A percentile compares a stretch with the other conserved stretches of the same genome.
phyloP scores from a whole-genome alignment of 768 basidiomycete species.

The Suillus paluster region DNA sequence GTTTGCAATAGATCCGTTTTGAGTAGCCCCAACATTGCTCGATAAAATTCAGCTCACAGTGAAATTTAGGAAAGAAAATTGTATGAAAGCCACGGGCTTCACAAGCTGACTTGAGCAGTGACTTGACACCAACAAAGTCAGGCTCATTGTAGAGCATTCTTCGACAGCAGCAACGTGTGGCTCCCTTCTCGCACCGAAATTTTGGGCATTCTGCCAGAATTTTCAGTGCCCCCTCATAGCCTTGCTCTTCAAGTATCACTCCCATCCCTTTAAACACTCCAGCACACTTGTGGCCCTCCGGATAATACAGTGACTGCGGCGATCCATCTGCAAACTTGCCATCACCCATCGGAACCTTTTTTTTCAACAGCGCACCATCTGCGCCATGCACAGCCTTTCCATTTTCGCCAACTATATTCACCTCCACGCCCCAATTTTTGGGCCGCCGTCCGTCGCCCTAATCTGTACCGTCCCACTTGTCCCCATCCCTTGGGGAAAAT shows the following conservation, averaged over 20 bases:
- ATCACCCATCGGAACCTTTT: too few species aligned
- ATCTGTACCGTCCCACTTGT: too few species aligned
- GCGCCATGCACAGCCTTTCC: too few species aligned
- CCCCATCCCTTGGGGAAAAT: too few species aligned
- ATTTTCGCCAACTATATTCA: too few species aligned
- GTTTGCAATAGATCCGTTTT: conserved; percentile 36
- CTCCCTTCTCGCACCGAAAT: conserved; percentile 15
- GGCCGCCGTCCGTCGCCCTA: too few species aligned
- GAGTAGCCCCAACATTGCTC: conserved; percentile 40
- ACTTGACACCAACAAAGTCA: conserved; percentile 43
- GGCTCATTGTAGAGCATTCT: conserved; percentile 44
- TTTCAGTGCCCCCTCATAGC: conserved; percentile 9
- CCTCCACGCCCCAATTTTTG: too few species aligned
- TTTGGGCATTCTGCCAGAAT: conserved; percentile 16
- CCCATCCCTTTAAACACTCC: conserved; percentile 48
- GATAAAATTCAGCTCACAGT: too few species aligned
- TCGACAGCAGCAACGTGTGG: conserved; percentile 36
- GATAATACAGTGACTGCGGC: conserved; percentile 13
- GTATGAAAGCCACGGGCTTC: too few species aligned
- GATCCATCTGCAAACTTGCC: conserved; percentile 18
- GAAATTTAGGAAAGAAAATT: too few species aligned
- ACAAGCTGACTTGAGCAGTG: conserved; percentile 35
- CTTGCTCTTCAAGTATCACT: conserved; percentile 31
- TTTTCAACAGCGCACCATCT: too few species aligned
- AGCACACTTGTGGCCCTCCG: conserved; percentile 15